A percentile compares a stretch with the other conserved stretches of the same genome.
These are phyloP conservation scores for Pseudozyma tsukubaensis DNA, from an alignment of 1,284 basidiomycete species.

Conservation along the genomic window DNA sequence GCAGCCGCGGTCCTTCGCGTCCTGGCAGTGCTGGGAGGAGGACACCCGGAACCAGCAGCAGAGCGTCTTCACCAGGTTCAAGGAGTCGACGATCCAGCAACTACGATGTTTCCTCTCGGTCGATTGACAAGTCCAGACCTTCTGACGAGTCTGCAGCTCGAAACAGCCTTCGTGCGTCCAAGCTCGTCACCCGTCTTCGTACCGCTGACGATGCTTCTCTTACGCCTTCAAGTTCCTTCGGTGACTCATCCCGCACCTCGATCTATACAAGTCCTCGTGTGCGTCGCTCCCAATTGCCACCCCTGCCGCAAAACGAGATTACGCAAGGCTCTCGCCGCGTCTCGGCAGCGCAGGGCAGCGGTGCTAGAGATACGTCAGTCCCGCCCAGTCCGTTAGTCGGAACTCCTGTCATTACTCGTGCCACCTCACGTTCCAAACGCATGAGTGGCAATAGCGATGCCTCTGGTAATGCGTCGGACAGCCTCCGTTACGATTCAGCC, in stretches of 20 bases:
- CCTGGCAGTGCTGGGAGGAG: constrained; percentile 50
- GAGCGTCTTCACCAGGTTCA: constrained; percentile 46
- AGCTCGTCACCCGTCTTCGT: constrained; percentile 31
- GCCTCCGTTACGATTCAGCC: constrained; percentile 22
- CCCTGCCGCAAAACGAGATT: constrained; percentile 52
- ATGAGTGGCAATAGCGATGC: constrained; percentile 47
- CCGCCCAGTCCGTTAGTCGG: constrained; percentile 25
- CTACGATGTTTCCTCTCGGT: constrained; percentile 41
- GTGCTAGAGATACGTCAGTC: constrained; percentile 17
- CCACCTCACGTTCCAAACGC: constrained; percentile 37
- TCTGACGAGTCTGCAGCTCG: constrained; percentile 26
- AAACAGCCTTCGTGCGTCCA: constrained; percentile 41
- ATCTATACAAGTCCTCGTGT: constrained; percentile 51
- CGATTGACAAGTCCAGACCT: constrained; percentile 27
- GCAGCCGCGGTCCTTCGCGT: constrained; percentile 45
- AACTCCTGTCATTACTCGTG: constrained; percentile 16
- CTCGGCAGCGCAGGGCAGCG: constrained; percentile 21
- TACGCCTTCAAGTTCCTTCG: constrained; percentile 10
- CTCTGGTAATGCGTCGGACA: constrained; percentile 24
- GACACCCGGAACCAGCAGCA: constrained; percentile 47
- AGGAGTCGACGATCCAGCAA: constrained; percentile 44
- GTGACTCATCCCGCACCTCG: constrained; percentile 26
- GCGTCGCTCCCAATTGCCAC: constrained; percentile 55
- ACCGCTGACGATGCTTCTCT: constrained; percentile 18
- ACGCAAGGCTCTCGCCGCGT: constrained; percentile 27